phyloP scores from a whole-genome alignment of 1,139 yeast species.

The Yamadazyma diospyri region DNA sequence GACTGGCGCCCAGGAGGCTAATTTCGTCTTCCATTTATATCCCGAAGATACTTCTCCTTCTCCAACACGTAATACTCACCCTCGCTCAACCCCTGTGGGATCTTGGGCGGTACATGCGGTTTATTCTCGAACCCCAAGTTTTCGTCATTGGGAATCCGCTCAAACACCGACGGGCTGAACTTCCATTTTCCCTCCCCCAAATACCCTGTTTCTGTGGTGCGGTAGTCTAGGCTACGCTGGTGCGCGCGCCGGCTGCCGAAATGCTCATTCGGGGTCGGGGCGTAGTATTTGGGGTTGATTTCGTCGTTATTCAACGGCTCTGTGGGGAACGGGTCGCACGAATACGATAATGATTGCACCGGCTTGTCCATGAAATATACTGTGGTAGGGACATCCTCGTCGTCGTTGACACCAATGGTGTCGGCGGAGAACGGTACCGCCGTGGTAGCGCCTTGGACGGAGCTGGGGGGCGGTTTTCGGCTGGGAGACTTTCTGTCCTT shows the following conservation, averaged over 20 bases:
- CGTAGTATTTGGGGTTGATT: constrained; percentile 43
- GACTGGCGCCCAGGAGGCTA: too few relatives aligned
- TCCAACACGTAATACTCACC: constrained; percentile 47
- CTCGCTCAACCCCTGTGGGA: constrained; percentile 49
- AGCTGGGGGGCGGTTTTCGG: constrained; percentile 23
- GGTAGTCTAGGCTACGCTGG: constrained; percentile 23
- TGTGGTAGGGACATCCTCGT: constrained; percentile 27
- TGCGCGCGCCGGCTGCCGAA: constrained; percentile 17
- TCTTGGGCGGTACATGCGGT: constrained; percentile 51
- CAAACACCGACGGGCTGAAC: constrained; percentile 43
- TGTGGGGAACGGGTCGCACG: constrained; percentile 18
- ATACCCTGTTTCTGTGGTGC: constrained; percentile 31
- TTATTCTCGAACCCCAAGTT: constrained; percentile 27
- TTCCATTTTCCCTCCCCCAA: constrained; percentile 40
- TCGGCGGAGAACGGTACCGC: constrained; percentile 46
- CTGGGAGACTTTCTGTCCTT: constrained; percentile 8
- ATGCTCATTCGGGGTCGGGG: constrained; percentile 47
- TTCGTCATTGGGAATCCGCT: constrained; percentile 24
- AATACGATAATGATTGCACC: constrained; percentile 27
- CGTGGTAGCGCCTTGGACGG: constrained; percentile 16
- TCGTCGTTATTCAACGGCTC: constrained; percentile 28
- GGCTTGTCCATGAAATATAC: constrained; percentile 36
- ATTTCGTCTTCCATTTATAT: constrained; percentile 38
- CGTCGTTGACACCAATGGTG: constrained; percentile 35
- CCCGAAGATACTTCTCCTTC: constrained; percentile 39